Conservation (phyloP, 306 rosid genomes). For the Abrus precatorius region DNA sequence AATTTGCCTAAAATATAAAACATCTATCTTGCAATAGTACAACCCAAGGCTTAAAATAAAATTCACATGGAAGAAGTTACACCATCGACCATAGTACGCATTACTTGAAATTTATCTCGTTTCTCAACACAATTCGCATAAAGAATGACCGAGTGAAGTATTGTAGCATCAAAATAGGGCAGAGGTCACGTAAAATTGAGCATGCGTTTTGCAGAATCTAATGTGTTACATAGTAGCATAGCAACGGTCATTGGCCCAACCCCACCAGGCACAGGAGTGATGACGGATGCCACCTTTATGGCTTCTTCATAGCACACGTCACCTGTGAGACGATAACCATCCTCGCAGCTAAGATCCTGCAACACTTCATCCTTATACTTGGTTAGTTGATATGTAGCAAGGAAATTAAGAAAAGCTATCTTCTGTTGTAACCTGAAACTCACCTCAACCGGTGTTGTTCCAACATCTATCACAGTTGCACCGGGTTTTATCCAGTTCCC, state of each 20-base stretch:
- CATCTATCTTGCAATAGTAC: not conserved
- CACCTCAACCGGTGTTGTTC: conserved; percentile 90
- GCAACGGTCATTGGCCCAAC: conserved; percentile 95
- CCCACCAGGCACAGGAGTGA: conserved; percentile 95
- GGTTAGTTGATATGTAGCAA: conserved; percentile 21
- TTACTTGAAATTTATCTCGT: not conserved
- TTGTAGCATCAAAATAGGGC: not conserved
- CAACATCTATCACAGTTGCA: conserved; percentile 85
- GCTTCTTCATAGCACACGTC: conserved; percentile 92
- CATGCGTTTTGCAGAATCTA: conserved; percentile 78
- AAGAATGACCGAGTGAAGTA: not conserved
- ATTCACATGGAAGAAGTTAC: not conserved
- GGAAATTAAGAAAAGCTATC: not conserved
- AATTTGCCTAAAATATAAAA: not conserved
- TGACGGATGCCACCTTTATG: conserved; percentile 68
- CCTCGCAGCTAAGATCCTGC: conserved; percentile 76
- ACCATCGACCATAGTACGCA: not conserved
- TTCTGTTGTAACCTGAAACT: conserved; percentile 40
- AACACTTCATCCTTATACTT: not conserved
- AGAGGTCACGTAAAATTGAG: conserved; percentile 56
- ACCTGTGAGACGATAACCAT: conserved; percentile 74
- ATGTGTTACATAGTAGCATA: conserved; percentile 83
- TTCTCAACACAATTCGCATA: not conserved
- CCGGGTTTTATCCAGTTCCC: conserved; percentile 93
- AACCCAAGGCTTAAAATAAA: not conserved